Conservation (phyloP, 2,329 filamentous ascomycete genomes). For the Fusarium sp. region DNA sequence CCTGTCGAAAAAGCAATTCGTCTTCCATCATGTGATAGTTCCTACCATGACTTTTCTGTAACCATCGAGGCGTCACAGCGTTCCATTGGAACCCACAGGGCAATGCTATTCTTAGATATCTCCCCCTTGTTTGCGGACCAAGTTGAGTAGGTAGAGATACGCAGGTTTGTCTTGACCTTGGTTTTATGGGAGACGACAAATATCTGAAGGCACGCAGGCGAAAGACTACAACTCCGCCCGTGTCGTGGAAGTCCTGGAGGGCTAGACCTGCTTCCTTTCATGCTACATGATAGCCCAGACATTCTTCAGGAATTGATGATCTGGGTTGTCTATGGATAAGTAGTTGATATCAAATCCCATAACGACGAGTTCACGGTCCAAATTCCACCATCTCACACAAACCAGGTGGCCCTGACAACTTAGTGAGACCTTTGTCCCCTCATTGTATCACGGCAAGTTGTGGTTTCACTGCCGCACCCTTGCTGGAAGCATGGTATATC, state of each 20-base stretch:
- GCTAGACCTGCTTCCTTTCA: not conserved
- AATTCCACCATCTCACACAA: not conserved
- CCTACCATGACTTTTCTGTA: not conserved
- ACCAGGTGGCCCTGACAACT: not conserved
- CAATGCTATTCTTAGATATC: not conserved
- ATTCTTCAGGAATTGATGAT: not conserved
- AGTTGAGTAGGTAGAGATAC: not conserved
- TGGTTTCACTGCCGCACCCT: constrained; percentile 19
- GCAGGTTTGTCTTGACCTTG: not conserved
- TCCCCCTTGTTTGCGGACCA: not conserved
- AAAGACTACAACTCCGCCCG: not conserved
- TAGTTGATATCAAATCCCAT: not conserved
- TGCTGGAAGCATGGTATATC: not conserved
- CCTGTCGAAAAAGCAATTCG: not conserved
- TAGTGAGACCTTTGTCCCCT: not conserved
- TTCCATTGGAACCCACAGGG: constrained; percentile 14
- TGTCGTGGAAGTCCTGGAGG: not conserved
- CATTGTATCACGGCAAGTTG: not conserved
- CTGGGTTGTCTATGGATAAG: too few relatives aligned
- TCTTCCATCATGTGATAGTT: constrained; percentile 10
- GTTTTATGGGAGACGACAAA: not conserved
- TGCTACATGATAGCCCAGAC: not conserved
- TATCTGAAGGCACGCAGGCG: not conserved
- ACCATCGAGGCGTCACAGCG: not conserved
- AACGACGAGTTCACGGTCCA: not conserved